phyloP scores from a whole-genome alignment of 257 asterid genomes.

The Salvia rosmarinus region DNA sequence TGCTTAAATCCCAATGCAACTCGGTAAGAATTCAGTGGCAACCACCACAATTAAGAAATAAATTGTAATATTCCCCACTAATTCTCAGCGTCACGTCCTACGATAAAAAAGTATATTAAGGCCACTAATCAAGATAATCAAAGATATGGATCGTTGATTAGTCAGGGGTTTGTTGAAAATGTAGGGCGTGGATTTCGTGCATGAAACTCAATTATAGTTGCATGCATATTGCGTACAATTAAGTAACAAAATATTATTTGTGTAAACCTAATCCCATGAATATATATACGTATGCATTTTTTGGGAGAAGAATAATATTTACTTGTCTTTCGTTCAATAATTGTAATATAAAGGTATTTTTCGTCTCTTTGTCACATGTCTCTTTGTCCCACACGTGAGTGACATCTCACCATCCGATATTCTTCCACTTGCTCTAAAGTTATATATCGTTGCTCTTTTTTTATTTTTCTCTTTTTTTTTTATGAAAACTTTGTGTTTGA shows the following conservation, averaged over 20 bases:
- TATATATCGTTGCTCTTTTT: neutral
- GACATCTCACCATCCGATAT: constrained; percentile 71
- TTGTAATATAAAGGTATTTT: constrained; percentile 52
- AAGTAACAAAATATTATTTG: constrained; percentile 18
- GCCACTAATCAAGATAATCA: constrained; percentile 20
- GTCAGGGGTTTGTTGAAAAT: constrained; percentile 46
- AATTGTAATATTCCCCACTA: constrained; percentile 29
- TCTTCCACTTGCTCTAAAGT: neutral
- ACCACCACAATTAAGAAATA: constrained; percentile 43
- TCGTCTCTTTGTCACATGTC: constrained; percentile 52
- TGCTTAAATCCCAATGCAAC: neutral
- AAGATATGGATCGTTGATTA: constrained; percentile 47
- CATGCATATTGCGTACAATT: constrained; percentile 39
- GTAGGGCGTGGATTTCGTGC: constrained; percentile 32
- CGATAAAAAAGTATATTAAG: constrained; percentile 22
- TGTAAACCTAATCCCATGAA: constrained; percentile 35
- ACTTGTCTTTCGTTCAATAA: constrained; percentile 33
- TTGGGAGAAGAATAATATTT: constrained; percentile 33
- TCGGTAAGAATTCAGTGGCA: constrained; percentile 36
- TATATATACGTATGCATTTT: constrained; percentile 42
- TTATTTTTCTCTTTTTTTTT: too few species aligned
- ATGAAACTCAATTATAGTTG: constrained; percentile 38
- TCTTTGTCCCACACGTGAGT: constrained; percentile 71
- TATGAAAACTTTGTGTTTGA: neutral
- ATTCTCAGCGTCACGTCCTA: constrained; percentile 49